Evolutionary conservation across 1,284 basidiomycete genomes (phyloP), one percentile per base, ranked within the genome.

Genomic region (Wolfiporia cocos): DNA sequence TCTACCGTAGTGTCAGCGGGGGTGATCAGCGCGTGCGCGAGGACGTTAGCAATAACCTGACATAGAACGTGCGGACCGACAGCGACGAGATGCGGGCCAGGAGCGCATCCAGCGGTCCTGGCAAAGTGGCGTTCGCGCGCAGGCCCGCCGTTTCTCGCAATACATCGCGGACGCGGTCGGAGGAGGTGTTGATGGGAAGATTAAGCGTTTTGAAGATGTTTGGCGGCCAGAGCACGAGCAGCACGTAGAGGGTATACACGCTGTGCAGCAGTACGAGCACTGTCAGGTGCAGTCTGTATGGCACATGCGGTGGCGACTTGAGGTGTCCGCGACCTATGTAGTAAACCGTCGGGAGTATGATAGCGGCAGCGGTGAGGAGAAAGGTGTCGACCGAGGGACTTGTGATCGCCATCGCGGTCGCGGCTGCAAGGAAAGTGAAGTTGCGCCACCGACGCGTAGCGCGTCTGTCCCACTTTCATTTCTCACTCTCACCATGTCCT

Each of bases 141-240:
- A 61, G 37, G 49, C 64, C 64, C 12, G 70, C 66, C 9, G 53
- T 56, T 39, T 59, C 56, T 1, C 72, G 48, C 19, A 86, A 55
- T 5, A 70, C 44, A 4, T 63, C 61, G 19, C 71, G 73, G 37
- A 88, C 70, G 9, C 53, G 51, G 21, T 81, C 74, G 19, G 72
- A 64, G 0, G 80, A 68, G 3, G 69, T 67, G 43, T 69, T 77
- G 37, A 84, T 50, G 0, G 81, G 75, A 37, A 86, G 57, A 4
- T 63, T 54, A 15, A 86, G 63, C 2, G 63, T 54, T 20, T 64
- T 65, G 57, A 86, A 88, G 22, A 88, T 51, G 54, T 87, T 87
- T 24, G 69, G 67, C 5, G 84, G 81, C 39, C 69, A 70, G 28
- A 59, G 55, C 12, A 76, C 57, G 12, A 73, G 54, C n/a, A 84